Base-by-base conservation (phyloP, 1,284 basidiomycete species). In the Mycena sp. region DNA sequence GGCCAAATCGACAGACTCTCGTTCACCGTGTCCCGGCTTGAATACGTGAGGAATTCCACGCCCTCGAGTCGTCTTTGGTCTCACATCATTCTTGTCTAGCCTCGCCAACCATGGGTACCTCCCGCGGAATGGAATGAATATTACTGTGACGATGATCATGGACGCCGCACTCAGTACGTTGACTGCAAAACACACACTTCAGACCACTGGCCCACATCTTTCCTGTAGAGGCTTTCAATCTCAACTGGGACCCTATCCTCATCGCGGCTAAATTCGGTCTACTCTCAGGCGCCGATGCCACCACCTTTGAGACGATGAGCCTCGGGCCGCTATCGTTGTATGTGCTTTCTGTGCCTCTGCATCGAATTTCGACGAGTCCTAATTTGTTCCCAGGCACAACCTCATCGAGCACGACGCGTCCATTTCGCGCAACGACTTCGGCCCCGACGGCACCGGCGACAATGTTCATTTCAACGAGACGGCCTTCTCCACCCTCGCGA, bases 11-110 rank as follows among this genome's bases (percentile, higher is more conserved):
- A 49, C 46, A 21, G 66, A 68, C 45, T 6, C 32, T 25, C 58
- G 68, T 30, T 38, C 37, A 6, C 68, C 66, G 3, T 68, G 66
- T 32, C 64, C 64, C 0, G 80, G 63, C 6, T 35, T 68, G n/a
- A 71, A 67, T 43, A 67, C 57, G 57, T 61, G 32, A 6, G 61
- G n/a, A n/a, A n/a, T 44, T 17, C 2, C 16, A 32, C n/a, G 9
- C 21, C 2, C 7, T 12, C 30, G 35, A 16, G 32, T 30, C 19
- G n/a, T 12, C 26, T 48, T 14, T 52, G 23, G 10, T 23, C 2
- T 19, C 45, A 37, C 2, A 45, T 61, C 7, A 46, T 40, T 23
- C 30, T 58, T 23, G 3, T 55, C 3, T n/a, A 64, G 38, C 60
- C 63, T 48, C 28, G 30, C 30, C 2, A 65, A 41, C 58, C 60